phyloP scores from a whole-genome alignment of 768 basidiomycete genomes.

The Clitopilus hobsonii region DNA sequence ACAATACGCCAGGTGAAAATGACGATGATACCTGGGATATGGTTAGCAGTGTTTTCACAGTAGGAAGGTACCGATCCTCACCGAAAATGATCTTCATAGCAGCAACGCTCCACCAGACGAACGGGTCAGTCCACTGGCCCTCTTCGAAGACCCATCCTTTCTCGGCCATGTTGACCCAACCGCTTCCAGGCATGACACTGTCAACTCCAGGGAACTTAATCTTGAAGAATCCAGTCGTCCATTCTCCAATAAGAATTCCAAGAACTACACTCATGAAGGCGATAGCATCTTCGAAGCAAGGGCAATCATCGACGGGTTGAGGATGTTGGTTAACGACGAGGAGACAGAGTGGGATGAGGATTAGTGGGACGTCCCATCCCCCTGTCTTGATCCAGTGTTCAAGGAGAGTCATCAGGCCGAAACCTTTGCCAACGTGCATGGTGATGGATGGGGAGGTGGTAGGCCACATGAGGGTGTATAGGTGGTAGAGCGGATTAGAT shows the following conservation, averaged over 20 bases:
- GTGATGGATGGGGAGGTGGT: conserved; percentile 17
- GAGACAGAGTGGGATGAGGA: conserved; percentile 58
- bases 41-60: background rate
- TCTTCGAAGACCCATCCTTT: conserved; percentile 29
- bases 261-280: conserved; percentile 83
- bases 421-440: conserved; percentile 32
- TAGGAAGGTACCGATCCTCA: conserved; percentile 14
- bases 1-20: conserved; percentile 89
- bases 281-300: conserved; percentile 97
- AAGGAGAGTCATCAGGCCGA: conserved; percentile 28
- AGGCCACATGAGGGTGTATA: conserved; percentile 19
- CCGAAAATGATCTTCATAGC: conserved; percentile 41
- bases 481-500: conserved; percentile 22
- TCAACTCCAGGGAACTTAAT: conserved; percentile 20
- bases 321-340: conserved; percentile 86
- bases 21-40: conserved; percentile 53
- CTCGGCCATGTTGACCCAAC: conserved; percentile 29
- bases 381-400: conserved; percentile 29
- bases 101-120: conserved; percentile 44
- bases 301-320: conserved; percentile 93
- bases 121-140: conserved; percentile 31
- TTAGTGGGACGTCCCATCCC: conserved; percentile 57
- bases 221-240: conserved; percentile 49
- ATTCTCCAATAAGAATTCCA: conserved; percentile 66
- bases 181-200: conserved; percentile 53